Evolutionary conservation across 768 basidiomycete species (phyloP).

Genomic region (Boletus pseudo-olivaceus): DNA sequence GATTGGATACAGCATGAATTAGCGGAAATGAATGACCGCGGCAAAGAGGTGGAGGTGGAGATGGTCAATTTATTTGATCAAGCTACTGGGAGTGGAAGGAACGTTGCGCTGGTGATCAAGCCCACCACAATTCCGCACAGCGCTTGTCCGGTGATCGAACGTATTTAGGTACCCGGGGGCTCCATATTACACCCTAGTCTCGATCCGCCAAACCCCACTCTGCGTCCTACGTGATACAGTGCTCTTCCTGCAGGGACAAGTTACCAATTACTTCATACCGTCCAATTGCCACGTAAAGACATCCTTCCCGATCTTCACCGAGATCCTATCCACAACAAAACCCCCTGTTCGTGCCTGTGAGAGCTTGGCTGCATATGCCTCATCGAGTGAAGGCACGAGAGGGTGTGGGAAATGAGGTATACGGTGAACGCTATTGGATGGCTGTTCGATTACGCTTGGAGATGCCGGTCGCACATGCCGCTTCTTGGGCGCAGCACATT

Average conservation of each 20-base stretch:
- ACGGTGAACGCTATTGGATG: constrained; percentile 36
- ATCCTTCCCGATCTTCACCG: constrained; percentile 70
- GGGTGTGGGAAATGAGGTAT: constrained; percentile 50
- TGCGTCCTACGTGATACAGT: constrained; percentile 6
- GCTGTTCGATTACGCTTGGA: constrained; percentile 3
- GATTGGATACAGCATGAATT: constrained; percentile 50
- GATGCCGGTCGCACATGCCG: constrained; percentile 1
- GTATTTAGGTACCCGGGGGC: constrained; percentile 4
- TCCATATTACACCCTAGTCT: constrained; percentile 1
- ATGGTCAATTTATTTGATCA: constrained; percentile 73
- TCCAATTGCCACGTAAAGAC: constrained; percentile 44
- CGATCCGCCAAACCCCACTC: constrained; percentile 1
- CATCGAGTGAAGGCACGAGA: constrained; percentile 49
- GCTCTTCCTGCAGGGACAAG: constrained; percentile 4
- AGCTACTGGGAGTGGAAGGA: constrained; percentile 65
- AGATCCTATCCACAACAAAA: constrained; percentile 53
- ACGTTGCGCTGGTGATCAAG: constrained; percentile 58
- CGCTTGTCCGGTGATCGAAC: not conserved
- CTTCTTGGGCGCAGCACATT: constrained; percentile 3
- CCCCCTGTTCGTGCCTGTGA: constrained; percentile 41
- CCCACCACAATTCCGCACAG: constrained; percentile 23
- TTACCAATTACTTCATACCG: constrained; percentile 12
- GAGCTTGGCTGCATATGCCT: constrained; percentile 40
- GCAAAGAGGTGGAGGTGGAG: constrained; percentile 35
- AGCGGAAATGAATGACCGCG: constrained; percentile 19